Conservation (phyloP, 495 filamentous ascomycete species). For the Penicillium bialowiezense region DNA sequence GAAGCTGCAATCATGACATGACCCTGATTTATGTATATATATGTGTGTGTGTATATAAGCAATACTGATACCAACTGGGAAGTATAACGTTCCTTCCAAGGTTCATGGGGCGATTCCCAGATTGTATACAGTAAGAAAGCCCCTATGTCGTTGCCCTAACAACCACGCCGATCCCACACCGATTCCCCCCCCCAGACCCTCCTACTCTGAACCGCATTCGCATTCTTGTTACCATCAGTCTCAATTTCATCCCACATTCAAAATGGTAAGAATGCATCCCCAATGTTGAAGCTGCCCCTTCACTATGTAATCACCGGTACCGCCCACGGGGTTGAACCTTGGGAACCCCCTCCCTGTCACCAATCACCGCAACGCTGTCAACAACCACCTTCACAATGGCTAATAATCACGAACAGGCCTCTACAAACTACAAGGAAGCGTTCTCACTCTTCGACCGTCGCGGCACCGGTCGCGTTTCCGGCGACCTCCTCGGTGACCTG, state of each 20-base stretch:
- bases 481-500: constrained; percentile 86
- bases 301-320: neutral
- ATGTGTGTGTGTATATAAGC: no score
- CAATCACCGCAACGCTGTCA: no score
- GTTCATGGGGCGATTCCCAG: no score
- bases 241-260: constrained; percentile 1
- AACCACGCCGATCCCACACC: constrained; percentile 23
- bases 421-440: constrained; percentile 99
- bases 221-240: constrained; percentile 7
- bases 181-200: constrained; percentile 4
- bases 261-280: constrained; percentile 11
- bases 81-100: no score
- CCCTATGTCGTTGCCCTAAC: constrained; percentile 21
- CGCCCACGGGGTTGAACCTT: neutral
- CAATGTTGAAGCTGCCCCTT: constrained; percentile 2
- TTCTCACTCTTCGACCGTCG: constrained; percentile 99
- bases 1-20: constrained; percentile 41
- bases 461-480: constrained; percentile 82
- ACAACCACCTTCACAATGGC: constrained; percentile 18
- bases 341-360: neutral
- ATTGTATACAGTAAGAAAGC: neutral
- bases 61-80: neutral
- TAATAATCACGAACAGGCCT: constrained; percentile 64
- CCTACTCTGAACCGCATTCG: neutral
- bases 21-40: constrained; percentile 9